These are phyloP conservation scores for Onygenales sp. DNA, from an alignment of 2,329 filamentous ascomycete genomes.

Conservation along the genomic window DNA sequence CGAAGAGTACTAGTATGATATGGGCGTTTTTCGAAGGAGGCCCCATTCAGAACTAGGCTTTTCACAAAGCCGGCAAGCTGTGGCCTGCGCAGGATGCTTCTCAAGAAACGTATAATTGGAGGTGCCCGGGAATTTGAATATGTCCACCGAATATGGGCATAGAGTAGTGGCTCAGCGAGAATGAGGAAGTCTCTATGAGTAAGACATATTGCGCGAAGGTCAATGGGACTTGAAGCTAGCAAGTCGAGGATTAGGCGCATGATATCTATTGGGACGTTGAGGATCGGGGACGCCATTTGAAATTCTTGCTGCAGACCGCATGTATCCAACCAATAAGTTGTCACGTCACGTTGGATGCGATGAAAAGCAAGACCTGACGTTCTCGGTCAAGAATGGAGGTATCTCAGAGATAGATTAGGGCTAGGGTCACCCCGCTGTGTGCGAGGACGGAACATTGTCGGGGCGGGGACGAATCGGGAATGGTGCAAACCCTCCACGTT, in stretches of 20 bases:
- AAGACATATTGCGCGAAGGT: conserved; percentile 10
- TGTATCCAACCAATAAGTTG: not conserved
- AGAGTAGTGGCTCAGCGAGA: conserved; percentile 13
- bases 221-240: conserved; percentile 7
- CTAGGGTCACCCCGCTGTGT: too few species aligned
- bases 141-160: conserved; percentile 12
- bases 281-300: not conserved
- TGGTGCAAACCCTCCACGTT: too few species aligned
- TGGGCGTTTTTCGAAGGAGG: not conserved
- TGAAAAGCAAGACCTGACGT: too few species aligned
- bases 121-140: conserved; percentile 7
- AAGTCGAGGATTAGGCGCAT: conserved; percentile 10
- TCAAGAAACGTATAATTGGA: conserved; percentile 12
- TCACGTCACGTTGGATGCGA: not conserved
- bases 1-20: too few species aligned
- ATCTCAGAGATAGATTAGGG: too few species aligned
- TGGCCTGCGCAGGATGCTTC: conserved; percentile 11
- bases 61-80: conserved; percentile 11
- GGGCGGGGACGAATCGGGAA: too few species aligned
- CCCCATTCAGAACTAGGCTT: conserved; percentile 7
- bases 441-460: too few species aligned
- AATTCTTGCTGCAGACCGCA: not conserved
- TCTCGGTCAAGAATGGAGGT: too few species aligned
- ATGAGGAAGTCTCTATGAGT: conserved; percentile 8
- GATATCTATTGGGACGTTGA: conserved; percentile 10